Evolutionary conservation across 2,329 filamentous ascomycete genomes (phyloP).

Genomic region (Colletotrichum tofieldiae): DNA sequence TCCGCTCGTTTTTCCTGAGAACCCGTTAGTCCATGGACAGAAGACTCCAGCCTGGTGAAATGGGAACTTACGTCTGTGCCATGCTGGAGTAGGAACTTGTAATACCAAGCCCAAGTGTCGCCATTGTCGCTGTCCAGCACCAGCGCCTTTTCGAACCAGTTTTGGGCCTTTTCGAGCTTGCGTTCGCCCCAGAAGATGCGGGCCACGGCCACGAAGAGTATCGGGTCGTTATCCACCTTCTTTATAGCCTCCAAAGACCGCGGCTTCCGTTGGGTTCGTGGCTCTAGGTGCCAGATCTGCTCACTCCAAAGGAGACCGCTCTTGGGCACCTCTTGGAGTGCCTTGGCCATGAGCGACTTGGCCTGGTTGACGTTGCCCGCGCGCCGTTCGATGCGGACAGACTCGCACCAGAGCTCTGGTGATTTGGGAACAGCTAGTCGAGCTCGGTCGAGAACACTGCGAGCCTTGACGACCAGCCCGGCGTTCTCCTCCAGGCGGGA

Average conservation of each 20-base stretch:
- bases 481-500: slow-evolving; percentile 88
- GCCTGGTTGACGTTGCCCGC: slow-evolving; percentile 88
- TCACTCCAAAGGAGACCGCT: slow-evolving; percentile 93
- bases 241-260: slow-evolving; percentile 95
- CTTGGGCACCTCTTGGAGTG: slow-evolving; percentile 90
- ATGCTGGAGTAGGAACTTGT: slow-evolving; percentile 92
- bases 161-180: slow-evolving; percentile 92
- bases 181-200: slow-evolving; percentile 97
- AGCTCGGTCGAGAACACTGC: slow-evolving; percentile 93
- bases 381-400: slow-evolving; percentile 92
- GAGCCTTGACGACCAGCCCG: slow-evolving; percentile 90
- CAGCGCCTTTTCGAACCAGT: slow-evolving; percentile 97
- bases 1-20: slow-evolving; percentile 84
- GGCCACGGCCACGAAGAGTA: slow-evolving; percentile 91
- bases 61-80: slow-evolving; percentile 74
- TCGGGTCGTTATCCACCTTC: slow-evolving; percentile 93
- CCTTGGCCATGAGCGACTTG: slow-evolving; percentile 92
- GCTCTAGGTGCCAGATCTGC: slow-evolving; percentile 94
- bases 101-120: slow-evolving; percentile 99
- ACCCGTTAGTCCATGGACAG: not conserved
- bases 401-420: slow-evolving; percentile 90
- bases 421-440: slow-evolving; percentile 90
- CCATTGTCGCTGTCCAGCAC: slow-evolving; percentile 88
- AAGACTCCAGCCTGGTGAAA: not conserved
- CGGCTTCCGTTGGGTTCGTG: slow-evolving; percentile 92